Percentiles rank a stretch among this genome's conserved stretches.
Evolutionary conservation across 2,329 filamentous ascomycete genomes (phyloP).

Genomic region (Paraphaeosphaeria sporulosa): DNA sequence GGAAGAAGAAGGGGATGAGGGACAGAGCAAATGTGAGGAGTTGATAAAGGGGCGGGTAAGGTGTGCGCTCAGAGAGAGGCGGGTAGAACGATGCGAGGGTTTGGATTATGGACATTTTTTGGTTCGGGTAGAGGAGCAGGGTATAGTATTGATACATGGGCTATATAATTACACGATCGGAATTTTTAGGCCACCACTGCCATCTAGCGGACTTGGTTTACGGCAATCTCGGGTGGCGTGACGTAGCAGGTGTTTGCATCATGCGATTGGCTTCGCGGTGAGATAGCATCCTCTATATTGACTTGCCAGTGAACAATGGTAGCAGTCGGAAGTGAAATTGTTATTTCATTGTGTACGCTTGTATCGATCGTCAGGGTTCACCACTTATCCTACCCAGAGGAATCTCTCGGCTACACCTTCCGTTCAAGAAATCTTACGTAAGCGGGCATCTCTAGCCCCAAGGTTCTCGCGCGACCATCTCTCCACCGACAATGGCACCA

Average conservation of each 20-base stretch:
- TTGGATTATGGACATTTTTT: neutral
- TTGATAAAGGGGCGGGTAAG: conserved; percentile 2
- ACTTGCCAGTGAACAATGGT: too few species aligned
- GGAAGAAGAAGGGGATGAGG: neutral
- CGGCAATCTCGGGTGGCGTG: too few species aligned
- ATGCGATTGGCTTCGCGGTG: too few species aligned
- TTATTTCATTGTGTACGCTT: too few species aligned
- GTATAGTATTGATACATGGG: too few species aligned
- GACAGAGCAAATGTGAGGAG: conserved; percentile 5
- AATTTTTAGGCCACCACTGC: neutral
- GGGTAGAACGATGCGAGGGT: conserved; percentile 3
- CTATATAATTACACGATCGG: too few species aligned
- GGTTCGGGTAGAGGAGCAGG: too few species aligned
- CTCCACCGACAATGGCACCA: conserved; percentile 33
- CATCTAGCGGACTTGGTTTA: neutral
- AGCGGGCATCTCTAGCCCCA: neutral
- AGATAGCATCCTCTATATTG: too few species aligned
- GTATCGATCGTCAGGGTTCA: neutral
- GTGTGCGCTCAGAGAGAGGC: neutral
- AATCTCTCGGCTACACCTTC: conserved; percentile 1
- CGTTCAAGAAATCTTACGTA: neutral
- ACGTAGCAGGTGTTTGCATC: neutral
- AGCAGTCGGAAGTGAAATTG: too few species aligned
- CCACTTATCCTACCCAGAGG: neutral
- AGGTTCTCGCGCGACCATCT: neutral